Conservation (phyloP, 2,329 filamentous ascomycete species). For the Ceratocystis destructans region DNA sequence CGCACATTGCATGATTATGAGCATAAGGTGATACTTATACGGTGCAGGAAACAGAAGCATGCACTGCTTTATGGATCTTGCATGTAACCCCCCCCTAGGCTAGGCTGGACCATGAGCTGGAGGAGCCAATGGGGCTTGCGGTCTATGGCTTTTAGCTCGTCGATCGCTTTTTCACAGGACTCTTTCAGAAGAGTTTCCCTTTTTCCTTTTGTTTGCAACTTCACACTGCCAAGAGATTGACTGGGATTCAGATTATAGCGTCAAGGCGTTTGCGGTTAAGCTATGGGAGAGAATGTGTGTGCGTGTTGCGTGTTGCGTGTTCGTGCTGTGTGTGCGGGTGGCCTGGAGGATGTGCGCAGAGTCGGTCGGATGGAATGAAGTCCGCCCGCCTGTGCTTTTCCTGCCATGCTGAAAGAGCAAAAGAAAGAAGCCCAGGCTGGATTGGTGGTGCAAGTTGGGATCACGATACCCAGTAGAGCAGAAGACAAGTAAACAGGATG, state of each 20-base stretch:
- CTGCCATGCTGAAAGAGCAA: not conserved
- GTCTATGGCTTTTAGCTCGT: not conserved
- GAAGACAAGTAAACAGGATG: too few relatives aligned
- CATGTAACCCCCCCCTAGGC: not conserved
- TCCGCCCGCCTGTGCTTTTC: not conserved
- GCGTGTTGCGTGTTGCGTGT: not conserved
- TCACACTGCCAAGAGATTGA: slow-evolving; percentile 1
- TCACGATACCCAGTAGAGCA: too few relatives aligned
- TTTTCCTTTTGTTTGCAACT: not conserved
- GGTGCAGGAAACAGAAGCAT: not conserved
- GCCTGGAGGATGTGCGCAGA: not conserved
- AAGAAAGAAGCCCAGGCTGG: not conserved
- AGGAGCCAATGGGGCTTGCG: not conserved
- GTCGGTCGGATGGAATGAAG: not conserved
- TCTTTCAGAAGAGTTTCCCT: not conserved
- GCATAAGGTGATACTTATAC: not conserved
- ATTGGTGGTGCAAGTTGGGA: not conserved
- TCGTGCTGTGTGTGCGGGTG: not conserved
- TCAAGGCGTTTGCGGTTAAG: not conserved
- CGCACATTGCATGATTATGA: not conserved
- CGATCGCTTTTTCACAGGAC: slow-evolving; percentile 1
- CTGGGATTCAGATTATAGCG: not conserved
- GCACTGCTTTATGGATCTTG: not conserved
- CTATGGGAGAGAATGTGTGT: not conserved
- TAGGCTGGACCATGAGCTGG: not conserved